Base-by-base conservation (phyloP, 179 eudicot species). In the Silene vulgaris region DNA sequence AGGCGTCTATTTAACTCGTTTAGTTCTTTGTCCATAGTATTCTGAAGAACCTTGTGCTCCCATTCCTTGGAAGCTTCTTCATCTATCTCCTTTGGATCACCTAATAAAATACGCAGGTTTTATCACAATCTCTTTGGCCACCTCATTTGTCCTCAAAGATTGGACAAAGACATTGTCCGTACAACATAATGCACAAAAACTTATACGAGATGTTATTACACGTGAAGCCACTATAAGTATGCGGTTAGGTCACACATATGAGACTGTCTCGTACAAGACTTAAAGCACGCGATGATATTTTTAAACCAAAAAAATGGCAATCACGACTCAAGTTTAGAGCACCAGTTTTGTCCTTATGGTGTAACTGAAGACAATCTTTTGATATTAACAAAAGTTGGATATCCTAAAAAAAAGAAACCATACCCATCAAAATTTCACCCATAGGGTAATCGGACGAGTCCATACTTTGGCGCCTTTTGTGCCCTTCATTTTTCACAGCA, bases 21-120 rank as follows among this genome's bases (percentile, higher is more conserved):
- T 80, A 96, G 82, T 69, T 96, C 98, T 83, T 91, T 89, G 83
- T 93, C 99, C 99, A 96, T 91, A 21, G 90, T 89, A 78, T 88
- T 89, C 81, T 93, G 99, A 72, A 93, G 79, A 80, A 91, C 90
- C 56, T 89, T 91, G 79, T 96, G 99, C 83, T 96, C 99, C 99
- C 96, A 93, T 75, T 96, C 99, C 82, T 96, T 96, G 56, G 91
- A 91, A 57, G 88, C 87, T 89, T 90, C 99, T 83, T 96, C 98
- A 82, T 96, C 99, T 50, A 89, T 90, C 65, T 88, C 97, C 75
- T 75, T 85, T 69, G 94, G 74, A 83, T 94, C 93, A 76, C 91
- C 99, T 93, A 84, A 78, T 80, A 78, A 77, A 14, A 50, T 60
- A 43, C n/a, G 73, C 37, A 81, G 48, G 74, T 75, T 1, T 67